These are phyloP conservation scores for Phytopythium boreale DNA, from an alignment of 352 stramenopile genomes.

Conservation along the genomic window DNA sequence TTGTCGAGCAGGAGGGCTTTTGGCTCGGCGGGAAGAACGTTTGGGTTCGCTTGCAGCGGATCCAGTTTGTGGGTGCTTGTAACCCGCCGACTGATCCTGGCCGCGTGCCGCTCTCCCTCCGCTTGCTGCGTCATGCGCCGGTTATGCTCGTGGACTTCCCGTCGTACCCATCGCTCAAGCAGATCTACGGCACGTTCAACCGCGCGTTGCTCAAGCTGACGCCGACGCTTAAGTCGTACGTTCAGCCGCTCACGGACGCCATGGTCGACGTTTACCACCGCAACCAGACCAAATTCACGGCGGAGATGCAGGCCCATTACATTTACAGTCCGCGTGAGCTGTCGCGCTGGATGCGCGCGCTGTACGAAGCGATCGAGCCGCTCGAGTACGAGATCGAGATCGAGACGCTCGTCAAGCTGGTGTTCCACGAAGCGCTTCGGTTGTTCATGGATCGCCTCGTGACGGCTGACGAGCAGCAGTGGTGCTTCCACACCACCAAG, in stretches of 20 bases:
- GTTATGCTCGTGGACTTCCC: constrained; percentile 99
- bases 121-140: constrained; percentile 97
- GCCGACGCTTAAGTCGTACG: constrained; percentile 95
- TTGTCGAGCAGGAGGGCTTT: constrained; percentile 96
- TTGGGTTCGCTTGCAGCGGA: constrained; percentile 91
- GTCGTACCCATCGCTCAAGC: constrained; percentile 92
- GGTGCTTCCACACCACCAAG: constrained; percentile 93
- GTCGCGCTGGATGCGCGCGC: constrained; percentile 97
- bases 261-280: constrained; percentile 99
- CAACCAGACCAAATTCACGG: constrained; percentile 96
- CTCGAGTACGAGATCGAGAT: constrained; percentile 94
- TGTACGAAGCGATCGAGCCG: constrained; percentile 98
- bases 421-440: constrained; percentile 97
- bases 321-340: constrained; percentile 99
- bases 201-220: constrained; percentile 98
- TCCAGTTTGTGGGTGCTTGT: constrained; percentile 97
- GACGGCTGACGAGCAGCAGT: constrained; percentile 94
- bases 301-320: constrained; percentile 96
- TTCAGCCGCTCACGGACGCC: constrained; percentile 95
- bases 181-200: constrained; percentile 99
- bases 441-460: constrained; percentile 99
- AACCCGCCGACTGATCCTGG: constrained; percentile 99
- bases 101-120: constrained; percentile 95
- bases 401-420: constrained; percentile 97
- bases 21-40: constrained; percentile 85